These are phyloP conservation scores for Puccinia triticina DNA, from an alignment of 1,284 basidiomycete species.

Conservation along the genomic window DNA sequence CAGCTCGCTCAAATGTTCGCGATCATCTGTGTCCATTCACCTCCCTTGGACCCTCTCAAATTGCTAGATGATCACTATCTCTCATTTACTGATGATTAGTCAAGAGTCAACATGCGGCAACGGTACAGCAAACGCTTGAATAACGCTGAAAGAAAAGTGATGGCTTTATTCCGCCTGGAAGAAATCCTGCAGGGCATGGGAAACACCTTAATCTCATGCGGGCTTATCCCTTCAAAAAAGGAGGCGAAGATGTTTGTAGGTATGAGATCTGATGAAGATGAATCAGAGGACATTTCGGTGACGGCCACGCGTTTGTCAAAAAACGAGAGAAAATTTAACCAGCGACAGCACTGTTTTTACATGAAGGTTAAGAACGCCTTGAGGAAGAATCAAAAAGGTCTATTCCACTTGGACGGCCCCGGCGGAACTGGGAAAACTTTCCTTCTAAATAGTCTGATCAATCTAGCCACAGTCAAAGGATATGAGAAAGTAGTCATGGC, in stretches of 20 bases:
- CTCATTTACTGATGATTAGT: background rate
- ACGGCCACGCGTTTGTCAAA: too few species aligned
- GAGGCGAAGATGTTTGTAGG: too few species aligned
- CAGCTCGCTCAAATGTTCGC: background rate
- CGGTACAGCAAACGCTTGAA: background rate
- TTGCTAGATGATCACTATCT: background rate
- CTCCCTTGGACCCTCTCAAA: background rate
- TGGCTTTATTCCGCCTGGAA: too few species aligned
- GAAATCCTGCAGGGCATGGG: too few species aligned
- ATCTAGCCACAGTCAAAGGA: slow-evolving; percentile 56
- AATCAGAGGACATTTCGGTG: too few species aligned
- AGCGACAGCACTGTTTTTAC: background rate
- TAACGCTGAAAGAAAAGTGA: too few species aligned
- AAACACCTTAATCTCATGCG: too few species aligned
- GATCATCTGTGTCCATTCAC: too few species aligned
- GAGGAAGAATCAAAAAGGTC: background rate
- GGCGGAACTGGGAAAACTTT: slow-evolving; percentile 64
- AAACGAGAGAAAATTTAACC: background rate
- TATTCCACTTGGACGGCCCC: background rate
- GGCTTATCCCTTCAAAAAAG: too few species aligned
- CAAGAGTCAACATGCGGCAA: too few species aligned
- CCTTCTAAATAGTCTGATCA: slow-evolving; percentile 63
- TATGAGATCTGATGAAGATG: too few species aligned
- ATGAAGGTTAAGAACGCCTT: background rate
- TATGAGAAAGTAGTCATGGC: slow-evolving; percentile 59